Base-by-base conservation (phyloP, 768 basidiomycete species). In the Boletus rubropictus region DNA sequence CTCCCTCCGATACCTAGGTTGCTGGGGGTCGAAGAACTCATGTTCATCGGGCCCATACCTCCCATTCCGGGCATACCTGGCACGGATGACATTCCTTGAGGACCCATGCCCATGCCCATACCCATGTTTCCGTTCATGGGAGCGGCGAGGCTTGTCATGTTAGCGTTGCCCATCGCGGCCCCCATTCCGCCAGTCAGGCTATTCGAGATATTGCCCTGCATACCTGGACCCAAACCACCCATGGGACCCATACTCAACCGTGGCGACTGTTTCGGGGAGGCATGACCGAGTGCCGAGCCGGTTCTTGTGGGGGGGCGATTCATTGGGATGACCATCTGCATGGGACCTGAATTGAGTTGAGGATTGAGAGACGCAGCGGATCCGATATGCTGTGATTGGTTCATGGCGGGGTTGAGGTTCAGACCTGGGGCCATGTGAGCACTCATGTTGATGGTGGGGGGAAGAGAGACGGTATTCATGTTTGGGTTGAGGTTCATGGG, bases 261-360 rank as follows among this genome's bases (percentile, higher is more conserved):
- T 1, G 64, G 64, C 0, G 64, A 60, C 1, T 65, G 62, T 39
- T 62, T 65, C 8, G 64, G 65, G 14, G 64, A 65, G 10, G 41
- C 43, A n/a, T 52, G 55, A 5, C 61, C 57, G 33, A 49, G 55
- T 0, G 64, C 62, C n/a, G 63, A 66, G n/a, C 56, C 64, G 0
- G 62, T 53, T 39, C 63, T 46, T 8, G 63, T 64, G 1, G 63
- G 63, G 9, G 63, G 63, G 1, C 64, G 63, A 42, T 59, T 58
- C 53, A 63, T 50, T 21, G 47, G 52, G 47, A 59, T 55, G 44
- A 48, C 55, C 50, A 57, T 60, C 1, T 60, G 58, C 29, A 59
- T 50, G 15, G 27, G 20, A 8, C 7, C 45, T 11, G 43, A 37
- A 37, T 59, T 59, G 31, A 60, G n/a, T n/a, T 62, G 54, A 11